Percentiles rank a stretch among this genome's conserved stretches.
Conservation (phyloP, 345 rosid genomes). For the Camelina hispida region DNA sequence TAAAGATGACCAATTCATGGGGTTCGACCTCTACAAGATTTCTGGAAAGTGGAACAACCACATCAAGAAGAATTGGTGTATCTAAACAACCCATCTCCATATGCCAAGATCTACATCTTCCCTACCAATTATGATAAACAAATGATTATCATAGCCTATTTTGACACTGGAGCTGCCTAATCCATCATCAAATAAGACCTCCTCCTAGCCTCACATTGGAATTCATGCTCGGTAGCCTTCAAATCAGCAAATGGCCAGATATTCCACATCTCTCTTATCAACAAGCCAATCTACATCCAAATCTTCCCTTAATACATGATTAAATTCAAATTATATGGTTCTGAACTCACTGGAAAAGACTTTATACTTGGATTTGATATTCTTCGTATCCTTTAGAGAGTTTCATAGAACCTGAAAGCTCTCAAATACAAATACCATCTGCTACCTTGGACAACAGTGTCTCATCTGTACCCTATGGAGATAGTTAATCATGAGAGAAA, state of each 20-base stretch:
- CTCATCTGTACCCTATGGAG: neutral
- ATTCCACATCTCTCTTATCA: neutral
- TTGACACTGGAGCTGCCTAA: neutral
- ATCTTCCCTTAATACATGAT: neutral
- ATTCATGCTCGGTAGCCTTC: neutral
- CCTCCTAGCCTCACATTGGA: neutral
- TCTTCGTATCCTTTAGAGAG: neutral
- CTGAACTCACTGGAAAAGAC: neutral
- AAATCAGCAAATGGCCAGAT: neutral
- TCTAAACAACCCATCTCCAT: neutral
- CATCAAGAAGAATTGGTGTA: neutral
- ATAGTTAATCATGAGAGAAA: neutral
- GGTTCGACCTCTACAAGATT: neutral
- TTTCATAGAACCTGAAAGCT: neutral
- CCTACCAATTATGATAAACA: neutral
- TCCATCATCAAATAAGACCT: neutral
- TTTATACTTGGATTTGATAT: constrained; percentile 8
- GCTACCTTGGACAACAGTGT: neutral
- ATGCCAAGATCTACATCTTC: neutral
- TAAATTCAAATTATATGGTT: neutral
- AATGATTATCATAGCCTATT: neutral
- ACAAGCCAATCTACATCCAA: neutral
- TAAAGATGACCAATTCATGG: neutral
- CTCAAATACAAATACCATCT: neutral
- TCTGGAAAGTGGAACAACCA: neutral